phyloP scores from a whole-genome alignment of 306 rosid species.

The Prunus campanulata region DNA sequence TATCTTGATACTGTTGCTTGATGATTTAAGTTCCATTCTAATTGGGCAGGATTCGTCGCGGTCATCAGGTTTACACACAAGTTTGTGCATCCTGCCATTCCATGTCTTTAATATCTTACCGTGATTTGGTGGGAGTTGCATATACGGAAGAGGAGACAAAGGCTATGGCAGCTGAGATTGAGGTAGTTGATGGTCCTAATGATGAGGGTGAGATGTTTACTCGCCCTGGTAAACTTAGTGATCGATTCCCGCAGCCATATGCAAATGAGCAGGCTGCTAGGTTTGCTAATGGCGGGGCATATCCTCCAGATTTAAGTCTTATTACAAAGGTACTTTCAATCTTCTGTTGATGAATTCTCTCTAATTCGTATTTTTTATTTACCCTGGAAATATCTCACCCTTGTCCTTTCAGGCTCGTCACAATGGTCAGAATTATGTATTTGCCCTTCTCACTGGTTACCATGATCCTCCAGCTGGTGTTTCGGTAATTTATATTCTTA shows the following conservation, averaged over 20 bases:
- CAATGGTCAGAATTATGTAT: slow-evolving; percentile 92
- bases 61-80: slow-evolving; percentile 93
- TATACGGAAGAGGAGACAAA: slow-evolving; percentile 96
- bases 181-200: slow-evolving; percentile 95
- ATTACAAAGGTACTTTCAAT: slow-evolving; percentile 72
- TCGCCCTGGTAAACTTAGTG: slow-evolving; percentile 98
- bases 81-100: slow-evolving; percentile 99
- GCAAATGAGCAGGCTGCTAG: slow-evolving; percentile 98
- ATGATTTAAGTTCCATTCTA: slow-evolving; percentile 28
- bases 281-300: slow-evolving; percentile 98
- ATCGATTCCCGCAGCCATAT: slow-evolving; percentile 91
- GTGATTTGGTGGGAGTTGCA: slow-evolving; percentile 98
- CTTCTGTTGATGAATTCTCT: slow-evolving; percentile 22
- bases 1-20: not conserved
- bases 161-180: slow-evolving; percentile 99
- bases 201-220: slow-evolving; percentile 99
- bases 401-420: slow-evolving; percentile 84
- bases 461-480: slow-evolving; percentile 98
- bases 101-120: slow-evolving; percentile 89
- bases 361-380: not conserved
- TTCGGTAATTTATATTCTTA: slow-evolving; percentile 43
- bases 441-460: slow-evolving; percentile 85
- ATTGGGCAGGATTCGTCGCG: slow-evolving; percentile 90
- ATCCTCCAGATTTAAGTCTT: slow-evolving; percentile 98
- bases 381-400: slow-evolving; percentile 7